Percentiles rank a stretch among this genome's conserved stretches.
Evolutionary conservation across 23 red algal genomes (phyloP).

Genomic region (Pyropia haitanensis): DNA sequence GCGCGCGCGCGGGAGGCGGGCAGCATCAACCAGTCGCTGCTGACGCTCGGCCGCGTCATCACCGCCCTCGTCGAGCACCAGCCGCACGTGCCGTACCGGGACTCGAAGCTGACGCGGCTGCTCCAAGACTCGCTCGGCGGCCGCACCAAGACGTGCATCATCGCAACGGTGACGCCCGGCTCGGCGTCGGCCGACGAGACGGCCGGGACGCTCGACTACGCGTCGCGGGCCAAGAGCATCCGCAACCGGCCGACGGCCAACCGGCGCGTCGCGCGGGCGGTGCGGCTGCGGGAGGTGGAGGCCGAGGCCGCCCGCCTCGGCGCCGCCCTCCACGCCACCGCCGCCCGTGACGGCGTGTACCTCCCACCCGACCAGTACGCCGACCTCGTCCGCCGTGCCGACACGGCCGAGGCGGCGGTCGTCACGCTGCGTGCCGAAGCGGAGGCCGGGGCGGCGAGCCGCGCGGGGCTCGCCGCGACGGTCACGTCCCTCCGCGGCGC

Average conservation of each 20-base stretch:
- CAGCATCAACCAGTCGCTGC: slow-evolving; percentile 94
- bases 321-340: slow-evolving; percentile 72
- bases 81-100: slow-evolving; percentile 88
- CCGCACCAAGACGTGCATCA: slow-evolving; percentile 90
- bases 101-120: slow-evolving; percentile 89
- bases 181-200: slow-evolving; percentile 77
- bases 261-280: slow-evolving; percentile 78
- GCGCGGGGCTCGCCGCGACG: slow-evolving; percentile 26
- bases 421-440: slow-evolving; percentile 8
- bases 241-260: slow-evolving; percentile 95
- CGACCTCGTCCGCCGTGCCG: slow-evolving; percentile 23
- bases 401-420: slow-evolving; percentile 19
- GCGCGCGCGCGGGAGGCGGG: slow-evolving; percentile 90
- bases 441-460: slow-evolving; percentile 22
- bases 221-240: slow-evolving; percentile 96
- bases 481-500: slow-evolving; percentile 21
- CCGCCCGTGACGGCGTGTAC: slow-evolving; percentile 85
- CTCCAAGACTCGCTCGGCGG: slow-evolving; percentile 96
- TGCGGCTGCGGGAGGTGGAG: slow-evolving; percentile 76
- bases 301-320: slow-evolving; percentile 72
- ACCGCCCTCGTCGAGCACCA: slow-evolving; percentile 93
- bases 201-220: slow-evolving; percentile 86
- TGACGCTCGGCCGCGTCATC: slow-evolving; percentile 94
- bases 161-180: slow-evolving; percentile 83
- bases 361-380: slow-evolving; percentile 79